These are phyloP conservation scores for Mycena leptocephala DNA, from an alignment of 768 basidiomycete species.

Conservation along the genomic window DNA sequence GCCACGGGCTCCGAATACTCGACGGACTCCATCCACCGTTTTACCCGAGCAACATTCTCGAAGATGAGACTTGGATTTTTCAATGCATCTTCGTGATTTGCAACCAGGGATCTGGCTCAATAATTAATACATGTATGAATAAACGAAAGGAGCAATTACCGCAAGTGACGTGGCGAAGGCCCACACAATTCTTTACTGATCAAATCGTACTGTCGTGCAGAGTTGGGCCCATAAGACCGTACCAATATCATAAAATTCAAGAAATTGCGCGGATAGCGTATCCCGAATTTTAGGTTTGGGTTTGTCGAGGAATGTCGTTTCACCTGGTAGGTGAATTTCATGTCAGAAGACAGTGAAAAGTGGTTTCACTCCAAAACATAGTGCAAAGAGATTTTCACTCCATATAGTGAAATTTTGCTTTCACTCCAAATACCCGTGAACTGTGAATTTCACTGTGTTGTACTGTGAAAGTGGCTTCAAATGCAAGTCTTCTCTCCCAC, in stretches of 20 bases:
- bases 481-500: too few species aligned
- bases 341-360: neutral
- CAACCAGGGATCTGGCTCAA: constrained; percentile 21
- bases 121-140: too few species aligned
- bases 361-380: neutral
- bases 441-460: neutral
- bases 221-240: too few species aligned
- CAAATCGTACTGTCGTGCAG: too few species aligned
- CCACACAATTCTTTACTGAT: too few species aligned
- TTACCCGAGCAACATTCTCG: constrained; percentile 46
- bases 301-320: too few species aligned
- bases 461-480: neutral
- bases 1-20: constrained; percentile 41
- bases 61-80: constrained; percentile 43
- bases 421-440: neutral
- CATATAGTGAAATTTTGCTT: neutral
- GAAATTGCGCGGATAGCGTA: too few species aligned
- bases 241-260: too few species aligned
- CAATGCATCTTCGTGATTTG: constrained; percentile 38
- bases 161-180: too few species aligned
- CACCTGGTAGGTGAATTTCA: neutral
- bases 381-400: neutral
- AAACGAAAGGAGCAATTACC: too few species aligned
- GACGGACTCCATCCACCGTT: constrained; percentile 37
- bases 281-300: too few species aligned